Evolutionary conservation across 1,139 yeast genomes (phyloP), one percentile per base, ranked within the genome.

Genomic region (Geotrichum cucujoidarum): DNA sequence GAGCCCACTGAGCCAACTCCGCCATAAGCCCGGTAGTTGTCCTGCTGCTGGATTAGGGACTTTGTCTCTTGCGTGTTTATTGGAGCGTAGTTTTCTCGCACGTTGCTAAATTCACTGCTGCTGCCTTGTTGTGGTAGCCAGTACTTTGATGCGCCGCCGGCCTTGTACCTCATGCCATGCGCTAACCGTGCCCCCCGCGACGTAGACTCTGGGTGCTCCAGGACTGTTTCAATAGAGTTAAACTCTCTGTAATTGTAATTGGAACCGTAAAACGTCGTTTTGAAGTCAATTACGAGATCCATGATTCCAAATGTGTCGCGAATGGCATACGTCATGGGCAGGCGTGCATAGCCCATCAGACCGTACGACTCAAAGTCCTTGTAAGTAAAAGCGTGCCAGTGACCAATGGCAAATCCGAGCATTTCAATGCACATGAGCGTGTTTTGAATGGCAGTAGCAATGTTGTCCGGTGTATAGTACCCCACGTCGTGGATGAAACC

Each of bases 341-440:
- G 60, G 47, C 95, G 70, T 0, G 87, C 92, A 54, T 82, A 78
- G 20, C 75, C 76, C 1, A 92, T 90, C 50, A 84, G 68, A 6
- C 67, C 67, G 4, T 76, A 64, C 1, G 78, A 70, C 2, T 83
- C 76, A 62, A 83, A 92, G 35, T 89, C 95, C 5, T 70, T 69
- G 66, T 83, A 85, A 6, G 88, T 79, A 64, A 92, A 92, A 0
- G 97, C 90, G 40, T 74, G 64, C 83, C 92, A 83, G 68, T 92
- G 98, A 11, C 95, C 85, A 30, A 84, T 67, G 0, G 97, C 89
- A 70, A 92, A 92, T 3, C 81, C 86, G 17, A 90, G 74, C 72
- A 92, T 75, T 61, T 94, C 98, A 30, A 86, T 69, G 62, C 96
- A 88, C 57, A 92, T 71, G 39, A 89, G 65, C 1, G 88, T 81